These are phyloP conservation scores for Rosa rugosa DNA, from an alignment of 306 rosid species.

Conservation along the genomic window DNA sequence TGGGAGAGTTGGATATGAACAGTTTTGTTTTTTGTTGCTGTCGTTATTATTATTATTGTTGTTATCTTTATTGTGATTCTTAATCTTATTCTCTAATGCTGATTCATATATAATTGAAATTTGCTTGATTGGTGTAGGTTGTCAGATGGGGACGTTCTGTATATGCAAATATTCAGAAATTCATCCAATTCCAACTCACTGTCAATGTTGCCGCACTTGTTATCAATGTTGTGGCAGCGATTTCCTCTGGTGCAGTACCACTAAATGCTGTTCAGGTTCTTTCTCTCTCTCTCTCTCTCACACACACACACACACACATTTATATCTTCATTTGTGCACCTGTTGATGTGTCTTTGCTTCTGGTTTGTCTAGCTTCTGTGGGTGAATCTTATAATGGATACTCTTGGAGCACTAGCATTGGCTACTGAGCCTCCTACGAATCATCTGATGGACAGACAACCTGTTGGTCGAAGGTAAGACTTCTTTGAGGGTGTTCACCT, in stretches of 20 bases:
- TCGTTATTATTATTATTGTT: neutral
- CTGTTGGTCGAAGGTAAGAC: slow-evolving; percentile 77
- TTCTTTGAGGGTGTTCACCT: neutral
- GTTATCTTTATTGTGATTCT: neutral
- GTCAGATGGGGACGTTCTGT: slow-evolving; percentile 97
- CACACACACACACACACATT: neutral
- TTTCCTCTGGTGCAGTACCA: slow-evolving; percentile 83
- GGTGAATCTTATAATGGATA: slow-evolving; percentile 99
- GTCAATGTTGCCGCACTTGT: slow-evolving; percentile 92
- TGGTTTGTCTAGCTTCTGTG: slow-evolving; percentile 75
- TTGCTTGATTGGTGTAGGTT: slow-evolving; percentile 54
- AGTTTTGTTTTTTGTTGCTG: neutral
- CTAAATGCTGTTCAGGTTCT: slow-evolving; percentile 96
- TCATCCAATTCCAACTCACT: slow-evolving; percentile 95
- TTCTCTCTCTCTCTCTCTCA: slow-evolving; percentile 18
- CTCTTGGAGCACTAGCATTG: slow-evolving; percentile 94
- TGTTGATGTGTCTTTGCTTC: slow-evolving; percentile 23
- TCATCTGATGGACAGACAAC: slow-evolving; percentile 78
- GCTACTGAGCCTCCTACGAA: slow-evolving; percentile 98
- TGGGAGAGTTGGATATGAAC: neutral
- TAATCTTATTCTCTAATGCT: neutral
- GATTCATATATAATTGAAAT: neutral
- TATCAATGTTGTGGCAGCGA: slow-evolving; percentile 81
- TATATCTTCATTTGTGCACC: slow-evolving; percentile 5
- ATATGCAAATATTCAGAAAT: slow-evolving; percentile 94